phyloP scores from a whole-genome alignment of 2,329 filamentous ascomycete species.

The Pseudopyrenochaeta lycopersici region DNA sequence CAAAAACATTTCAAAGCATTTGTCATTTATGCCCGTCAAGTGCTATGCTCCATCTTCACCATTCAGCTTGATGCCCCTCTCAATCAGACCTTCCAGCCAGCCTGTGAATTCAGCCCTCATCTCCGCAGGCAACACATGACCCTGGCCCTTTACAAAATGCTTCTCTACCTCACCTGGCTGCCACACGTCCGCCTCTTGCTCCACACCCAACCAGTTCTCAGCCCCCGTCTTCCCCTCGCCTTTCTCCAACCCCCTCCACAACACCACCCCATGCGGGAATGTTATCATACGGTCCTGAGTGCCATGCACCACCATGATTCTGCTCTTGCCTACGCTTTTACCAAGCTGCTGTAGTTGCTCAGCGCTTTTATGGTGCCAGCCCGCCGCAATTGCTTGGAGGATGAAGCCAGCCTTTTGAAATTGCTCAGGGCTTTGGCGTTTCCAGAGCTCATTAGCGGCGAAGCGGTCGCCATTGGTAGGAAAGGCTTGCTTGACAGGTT shows the following conservation, averaged over 20 bases:
- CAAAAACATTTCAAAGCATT: no score
- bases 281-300: constrained; percentile 80
- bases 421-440: constrained; percentile 67
- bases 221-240: constrained; percentile 44
- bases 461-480: constrained; percentile 83
- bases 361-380: constrained; percentile 78
- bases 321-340: constrained; percentile 73
- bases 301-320: constrained; percentile 83
- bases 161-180: constrained; percentile 59
- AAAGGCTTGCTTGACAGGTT: constrained; percentile 62
- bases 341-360: constrained; percentile 72
- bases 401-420: constrained; percentile 76
- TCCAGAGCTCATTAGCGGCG: constrained; percentile 79
- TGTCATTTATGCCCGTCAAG: no score
- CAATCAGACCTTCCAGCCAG: constrained; percentile 67
- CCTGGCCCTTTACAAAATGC: constrained; percentile 73
- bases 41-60: constrained; percentile 14
- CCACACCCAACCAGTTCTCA: constrained; percentile 45
- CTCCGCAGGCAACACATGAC: constrained; percentile 80
- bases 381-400: constrained; percentile 79
- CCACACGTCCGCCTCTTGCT: constrained; percentile 46
- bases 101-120: constrained; percentile 73
- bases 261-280: constrained; percentile 71
- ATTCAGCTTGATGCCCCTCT: constrained; percentile 61
- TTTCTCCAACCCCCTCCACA: constrained; percentile 74